These are phyloP conservation scores for Hyphodiscus sp. DNA, from an alignment of 2,329 filamentous ascomycete genomes.

Conservation along the genomic window DNA sequence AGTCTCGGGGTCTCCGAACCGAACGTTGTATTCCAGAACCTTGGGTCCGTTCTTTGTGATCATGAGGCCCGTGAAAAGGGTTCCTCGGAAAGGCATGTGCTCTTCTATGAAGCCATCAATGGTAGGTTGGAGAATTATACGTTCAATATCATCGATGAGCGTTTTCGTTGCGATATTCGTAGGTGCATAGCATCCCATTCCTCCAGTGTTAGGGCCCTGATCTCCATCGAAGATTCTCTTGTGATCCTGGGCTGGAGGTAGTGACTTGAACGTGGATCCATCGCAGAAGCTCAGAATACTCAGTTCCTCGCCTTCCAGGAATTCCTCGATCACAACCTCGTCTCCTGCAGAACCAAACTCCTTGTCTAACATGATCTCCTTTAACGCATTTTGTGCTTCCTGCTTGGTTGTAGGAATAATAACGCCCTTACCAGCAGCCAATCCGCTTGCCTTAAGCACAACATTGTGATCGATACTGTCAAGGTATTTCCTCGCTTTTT, in stretches of 20 bases:
- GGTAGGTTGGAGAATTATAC: slow-evolving; percentile 80
- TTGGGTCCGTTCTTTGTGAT: slow-evolving; percentile 76
- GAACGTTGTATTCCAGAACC: slow-evolving; percentile 87
- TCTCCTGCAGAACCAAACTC: slow-evolving; percentile 83
- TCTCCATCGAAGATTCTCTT: slow-evolving; percentile 92
- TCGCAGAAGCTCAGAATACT: slow-evolving; percentile 90
- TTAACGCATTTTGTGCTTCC: slow-evolving; percentile 75
- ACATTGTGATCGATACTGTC: slow-evolving; percentile 64
- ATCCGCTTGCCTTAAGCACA: slow-evolving; percentile 88
- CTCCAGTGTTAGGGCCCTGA: slow-evolving; percentile 86
- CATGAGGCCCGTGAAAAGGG: slow-evolving; percentile 89
- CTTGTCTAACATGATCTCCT: slow-evolving; percentile 83
- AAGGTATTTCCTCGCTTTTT: slow-evolving; percentile 67
- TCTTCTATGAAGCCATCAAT: slow-evolving; percentile 83
- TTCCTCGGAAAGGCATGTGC: slow-evolving; percentile 64
- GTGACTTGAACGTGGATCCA: slow-evolving; percentile 72
- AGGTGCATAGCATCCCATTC: slow-evolving; percentile 97
- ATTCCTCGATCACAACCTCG: slow-evolving; percentile 94
- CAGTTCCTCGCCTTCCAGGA: slow-evolving; percentile 83
- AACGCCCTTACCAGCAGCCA: slow-evolving; percentile 93
- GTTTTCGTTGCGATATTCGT: slow-evolving; percentile 69
- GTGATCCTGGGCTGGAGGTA: slow-evolving; percentile 93
- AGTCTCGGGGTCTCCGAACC: slow-evolving; percentile 88
- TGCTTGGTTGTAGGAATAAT: slow-evolving; percentile 63
- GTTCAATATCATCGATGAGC: slow-evolving; percentile 72